phyloP scores from a whole-genome alignment of 1,284 basidiomycete species.

The Ganoderma multipileum region DNA sequence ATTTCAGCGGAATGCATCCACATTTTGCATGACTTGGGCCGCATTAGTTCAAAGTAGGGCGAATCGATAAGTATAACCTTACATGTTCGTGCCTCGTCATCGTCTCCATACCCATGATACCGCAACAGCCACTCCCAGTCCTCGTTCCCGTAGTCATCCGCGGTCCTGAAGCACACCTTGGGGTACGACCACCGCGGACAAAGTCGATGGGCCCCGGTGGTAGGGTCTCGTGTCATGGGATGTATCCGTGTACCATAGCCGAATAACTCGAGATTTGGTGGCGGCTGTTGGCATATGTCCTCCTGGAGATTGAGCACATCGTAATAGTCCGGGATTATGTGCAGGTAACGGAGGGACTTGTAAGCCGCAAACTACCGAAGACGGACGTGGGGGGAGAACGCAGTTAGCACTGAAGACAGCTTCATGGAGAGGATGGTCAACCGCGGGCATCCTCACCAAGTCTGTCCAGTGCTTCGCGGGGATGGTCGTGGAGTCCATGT shows the following conservation, averaged over 20 bases:
- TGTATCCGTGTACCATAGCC: background rate
- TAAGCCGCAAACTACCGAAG: background rate
- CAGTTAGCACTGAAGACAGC: background rate
- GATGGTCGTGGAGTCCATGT: background rate
- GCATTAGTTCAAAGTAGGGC: too few species aligned
- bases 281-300: background rate
- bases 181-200: slow-evolving; percentile 4
- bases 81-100: background rate
- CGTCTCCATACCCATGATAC: background rate
- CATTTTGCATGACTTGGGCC: too few species aligned
- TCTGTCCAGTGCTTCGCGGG: background rate
- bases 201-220: background rate
- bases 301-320: background rate
- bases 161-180: slow-evolving; percentile 8
- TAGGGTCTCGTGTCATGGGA: background rate
- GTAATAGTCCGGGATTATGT: background rate
- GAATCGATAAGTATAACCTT: background rate
- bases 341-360: background rate
- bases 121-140: slow-evolving; percentile 14
- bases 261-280: background rate
- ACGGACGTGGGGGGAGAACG: too few species aligned
- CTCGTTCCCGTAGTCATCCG: slow-evolving; percentile 4
- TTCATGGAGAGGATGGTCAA: background rate
- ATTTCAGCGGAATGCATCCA: background rate
- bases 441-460: background rate